Conservation (phyloP, 441 rosid species). For the Erodium moschatum region DNA sequence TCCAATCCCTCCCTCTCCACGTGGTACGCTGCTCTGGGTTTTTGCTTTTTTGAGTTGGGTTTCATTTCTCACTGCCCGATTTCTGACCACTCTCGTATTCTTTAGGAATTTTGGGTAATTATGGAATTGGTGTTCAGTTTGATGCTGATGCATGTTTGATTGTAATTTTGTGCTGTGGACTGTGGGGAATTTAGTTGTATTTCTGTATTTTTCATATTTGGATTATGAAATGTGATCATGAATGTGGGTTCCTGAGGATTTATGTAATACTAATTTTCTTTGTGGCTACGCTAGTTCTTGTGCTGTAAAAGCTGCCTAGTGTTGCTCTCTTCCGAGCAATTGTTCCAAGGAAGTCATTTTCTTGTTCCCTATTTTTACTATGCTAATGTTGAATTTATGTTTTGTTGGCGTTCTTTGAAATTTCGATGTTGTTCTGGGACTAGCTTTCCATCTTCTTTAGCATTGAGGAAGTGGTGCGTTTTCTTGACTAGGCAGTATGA, state of each 20-base stretch:
- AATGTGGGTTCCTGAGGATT: conserved; percentile 9
- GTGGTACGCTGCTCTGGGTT: conserved; percentile 38
- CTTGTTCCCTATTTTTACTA: not conserved
- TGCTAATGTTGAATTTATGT: not conserved
- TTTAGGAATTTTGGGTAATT: not conserved
- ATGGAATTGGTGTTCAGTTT: not conserved
- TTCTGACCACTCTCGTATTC: not conserved
- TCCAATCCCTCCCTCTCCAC: conserved; percentile 88
- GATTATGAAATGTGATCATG: not conserved
- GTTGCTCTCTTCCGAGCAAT: not conserved
- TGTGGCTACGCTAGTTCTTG: not conserved
- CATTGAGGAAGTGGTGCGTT: not conserved
- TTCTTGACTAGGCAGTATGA: not conserved
- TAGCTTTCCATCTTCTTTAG: not conserved
- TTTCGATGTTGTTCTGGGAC: not conserved
- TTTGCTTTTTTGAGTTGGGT: not conserved
- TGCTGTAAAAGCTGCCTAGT: not conserved
- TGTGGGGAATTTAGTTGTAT: not conserved
- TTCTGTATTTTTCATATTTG: not conserved
- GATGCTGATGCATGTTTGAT: not conserved
- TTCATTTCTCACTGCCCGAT: not conserved
- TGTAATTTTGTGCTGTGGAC: not conserved
- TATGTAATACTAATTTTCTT: not conserved
- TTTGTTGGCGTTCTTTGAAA: not conserved
- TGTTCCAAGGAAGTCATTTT: not conserved